Evolutionary conservation across 2,329 filamentous ascomycete genomes (phyloP).

Genomic region (Beauveria australis): DNA sequence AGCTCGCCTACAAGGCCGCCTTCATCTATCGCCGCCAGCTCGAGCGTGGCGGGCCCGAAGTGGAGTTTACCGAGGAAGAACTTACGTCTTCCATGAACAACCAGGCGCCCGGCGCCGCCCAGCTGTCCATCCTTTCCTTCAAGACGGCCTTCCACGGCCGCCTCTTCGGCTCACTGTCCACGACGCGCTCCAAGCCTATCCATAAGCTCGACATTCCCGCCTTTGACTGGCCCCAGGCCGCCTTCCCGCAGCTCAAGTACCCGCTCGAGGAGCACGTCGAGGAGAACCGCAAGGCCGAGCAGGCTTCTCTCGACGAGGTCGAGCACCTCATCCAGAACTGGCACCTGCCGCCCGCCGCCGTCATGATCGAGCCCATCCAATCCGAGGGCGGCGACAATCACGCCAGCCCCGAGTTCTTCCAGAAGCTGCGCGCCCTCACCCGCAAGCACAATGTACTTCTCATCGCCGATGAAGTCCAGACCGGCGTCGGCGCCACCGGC

Average conservation of each 20-base stretch:
- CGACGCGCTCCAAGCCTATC: constrained; percentile 85
- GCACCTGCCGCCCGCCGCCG: constrained; percentile 71
- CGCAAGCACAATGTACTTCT: constrained; percentile 69
- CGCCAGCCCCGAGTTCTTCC: constrained; percentile 81
- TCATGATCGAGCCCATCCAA: constrained; percentile 85
- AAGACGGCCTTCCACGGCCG: constrained; percentile 84
- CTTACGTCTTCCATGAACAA: constrained; percentile 71
- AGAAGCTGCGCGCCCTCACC: constrained; percentile 70
- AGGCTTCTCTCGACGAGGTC: constrained; percentile 72
- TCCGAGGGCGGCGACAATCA: constrained; percentile 95
- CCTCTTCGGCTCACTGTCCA: constrained; percentile 78
- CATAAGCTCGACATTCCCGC: constrained; percentile 93
- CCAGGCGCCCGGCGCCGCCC: constrained; percentile 64
- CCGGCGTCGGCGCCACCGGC: constrained; percentile 83
- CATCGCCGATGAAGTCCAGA: constrained; percentile 93
- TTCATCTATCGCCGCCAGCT: constrained; percentile 86
- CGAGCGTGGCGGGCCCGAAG: constrained; percentile 68
- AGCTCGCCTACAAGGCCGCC: constrained; percentile 89
- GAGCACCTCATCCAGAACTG: constrained; percentile 73
- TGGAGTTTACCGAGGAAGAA: constrained; percentile 74
- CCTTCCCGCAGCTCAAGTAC: constrained; percentile 80
- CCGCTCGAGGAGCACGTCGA: constrained; percentile 70
- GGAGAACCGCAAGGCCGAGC: constrained; percentile 76
- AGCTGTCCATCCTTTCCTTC: constrained; percentile 81
- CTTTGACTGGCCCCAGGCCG: constrained; percentile 89